These are phyloP conservation scores for Solanum boliviense DNA, from an alignment of 257 asterid genomes.

Conservation along the genomic window DNA sequence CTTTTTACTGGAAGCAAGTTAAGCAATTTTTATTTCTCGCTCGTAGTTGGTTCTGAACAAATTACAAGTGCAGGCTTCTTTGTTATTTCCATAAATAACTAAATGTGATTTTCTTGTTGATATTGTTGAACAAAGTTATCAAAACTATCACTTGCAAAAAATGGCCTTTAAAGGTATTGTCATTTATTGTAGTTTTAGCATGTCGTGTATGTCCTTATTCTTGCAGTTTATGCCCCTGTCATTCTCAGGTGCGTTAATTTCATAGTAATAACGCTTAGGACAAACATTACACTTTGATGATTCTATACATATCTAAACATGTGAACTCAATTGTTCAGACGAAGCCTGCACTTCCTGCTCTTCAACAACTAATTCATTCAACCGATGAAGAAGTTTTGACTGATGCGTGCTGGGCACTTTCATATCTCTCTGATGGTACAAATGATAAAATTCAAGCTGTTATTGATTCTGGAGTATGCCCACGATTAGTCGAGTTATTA, in stretches of 20 bases:
- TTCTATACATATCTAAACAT: neutral
- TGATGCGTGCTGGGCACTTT: conserved; percentile 74
- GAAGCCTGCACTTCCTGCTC: conserved; percentile 67
- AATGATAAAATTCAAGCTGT: conserved; percentile 47
- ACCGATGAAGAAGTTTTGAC: conserved; percentile 3
- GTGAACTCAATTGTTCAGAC: conserved; percentile 32
- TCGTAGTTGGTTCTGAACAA: neutral
- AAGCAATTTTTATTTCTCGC: neutral
- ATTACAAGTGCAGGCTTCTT: neutral
- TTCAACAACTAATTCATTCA: neutral
- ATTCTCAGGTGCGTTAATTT: neutral
- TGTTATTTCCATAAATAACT: neutral
- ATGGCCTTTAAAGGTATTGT: neutral
- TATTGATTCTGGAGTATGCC: conserved; percentile 78
- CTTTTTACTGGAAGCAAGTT: neutral
- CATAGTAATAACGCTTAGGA: neutral
- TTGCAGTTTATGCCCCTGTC: neutral
- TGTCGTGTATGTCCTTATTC: neutral
- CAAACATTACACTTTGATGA: neutral
- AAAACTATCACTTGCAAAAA: neutral
- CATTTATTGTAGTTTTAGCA: neutral
- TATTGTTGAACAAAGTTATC: neutral
- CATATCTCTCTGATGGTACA: conserved; percentile 84
- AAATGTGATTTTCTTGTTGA: neutral
- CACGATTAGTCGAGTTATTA: conserved; percentile 64